A percentile compares a stretch with the other conserved stretches of the same genome.
Evolutionary conservation across 225 moss, liverwort and hornwort species (phyloP).

Genomic region (Neckera pumila): DNA sequence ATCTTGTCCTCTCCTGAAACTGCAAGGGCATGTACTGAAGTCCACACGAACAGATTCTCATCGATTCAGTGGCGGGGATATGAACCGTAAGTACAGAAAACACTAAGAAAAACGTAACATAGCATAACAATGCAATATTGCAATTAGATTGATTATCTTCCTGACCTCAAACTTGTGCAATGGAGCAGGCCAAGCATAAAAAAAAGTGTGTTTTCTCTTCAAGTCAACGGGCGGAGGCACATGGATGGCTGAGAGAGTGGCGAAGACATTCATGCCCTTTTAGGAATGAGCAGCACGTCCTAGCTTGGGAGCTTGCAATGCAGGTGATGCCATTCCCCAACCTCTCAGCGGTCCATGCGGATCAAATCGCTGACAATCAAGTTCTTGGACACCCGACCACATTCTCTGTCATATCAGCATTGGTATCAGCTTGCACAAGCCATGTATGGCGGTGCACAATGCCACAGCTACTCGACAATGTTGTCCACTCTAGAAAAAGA

Average conservation of each 20-base stretch:
- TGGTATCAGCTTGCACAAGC: not conserved
- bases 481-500: not conserved
- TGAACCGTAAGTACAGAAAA: not conserved
- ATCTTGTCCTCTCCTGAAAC: not conserved
- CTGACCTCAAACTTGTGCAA: not conserved
- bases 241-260: not conserved
- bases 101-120: not conserved
- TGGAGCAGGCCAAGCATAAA: not conserved
- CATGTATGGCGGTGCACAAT: not conserved
- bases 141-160: too few species aligned
- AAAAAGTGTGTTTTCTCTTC: accelerated
- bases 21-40: not conserved
- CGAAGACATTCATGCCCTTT: accelerated
- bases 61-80: not conserved
- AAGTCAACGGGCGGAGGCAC: accelerated
- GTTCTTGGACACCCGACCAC: not conserved
- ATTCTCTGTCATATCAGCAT: not conserved
- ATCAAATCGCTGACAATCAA: not conserved
- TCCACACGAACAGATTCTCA: not conserved
- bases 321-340: not conserved
- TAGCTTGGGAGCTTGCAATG: not conserved
- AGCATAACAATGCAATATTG: not conserved
- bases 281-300: not conserved
- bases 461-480: not conserved
- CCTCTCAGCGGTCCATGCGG: not conserved